These are phyloP conservation scores for Clavispora fructus DNA, from an alignment of 805 yeast species.

Conservation along the genomic window DNA sequence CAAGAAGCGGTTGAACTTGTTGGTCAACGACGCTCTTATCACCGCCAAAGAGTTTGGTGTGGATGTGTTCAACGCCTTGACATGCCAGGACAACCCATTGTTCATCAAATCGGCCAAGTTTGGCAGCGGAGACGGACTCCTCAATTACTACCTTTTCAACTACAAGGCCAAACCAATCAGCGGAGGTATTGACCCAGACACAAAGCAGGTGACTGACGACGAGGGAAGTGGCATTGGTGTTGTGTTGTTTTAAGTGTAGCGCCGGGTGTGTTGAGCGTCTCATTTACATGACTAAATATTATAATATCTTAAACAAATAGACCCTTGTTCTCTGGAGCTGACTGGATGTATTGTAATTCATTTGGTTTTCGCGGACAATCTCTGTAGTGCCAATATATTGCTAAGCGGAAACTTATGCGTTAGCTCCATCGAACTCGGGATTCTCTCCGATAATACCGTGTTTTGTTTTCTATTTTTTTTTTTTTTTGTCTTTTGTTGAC, in stretches of 20 bases:
- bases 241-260: slow-evolving; percentile 56
- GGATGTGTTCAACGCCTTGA: slow-evolving; percentile 91
- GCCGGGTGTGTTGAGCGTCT: no score
- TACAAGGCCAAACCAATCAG: slow-evolving; percentile 74
- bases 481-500: no score
- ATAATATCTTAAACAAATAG: no score
- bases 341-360: no score
- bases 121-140: slow-evolving; percentile 89
- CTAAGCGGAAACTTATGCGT: no score
- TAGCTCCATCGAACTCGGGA: no score
- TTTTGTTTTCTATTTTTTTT: no score
- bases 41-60: slow-evolving; percentile 61
- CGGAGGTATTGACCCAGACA: slow-evolving; percentile 68
- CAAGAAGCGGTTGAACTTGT: slow-evolving; percentile 51
- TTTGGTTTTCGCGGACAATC: no score
- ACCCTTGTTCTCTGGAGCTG: no score
- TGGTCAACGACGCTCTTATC: slow-evolving; percentile 72
- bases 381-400: no score
- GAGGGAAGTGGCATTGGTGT: slow-evolving; percentile 83
- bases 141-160: slow-evolving; percentile 89
- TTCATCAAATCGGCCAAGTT: slow-evolving; percentile 81
- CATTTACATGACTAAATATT: no score
- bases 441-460: no score
- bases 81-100: slow-evolving; percentile 83
- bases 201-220: slow-evolving; percentile 47